phyloP scores from a whole-genome alignment of 2,329 filamentous ascomycete species.

The Microsporum ferrugineum region DNA sequence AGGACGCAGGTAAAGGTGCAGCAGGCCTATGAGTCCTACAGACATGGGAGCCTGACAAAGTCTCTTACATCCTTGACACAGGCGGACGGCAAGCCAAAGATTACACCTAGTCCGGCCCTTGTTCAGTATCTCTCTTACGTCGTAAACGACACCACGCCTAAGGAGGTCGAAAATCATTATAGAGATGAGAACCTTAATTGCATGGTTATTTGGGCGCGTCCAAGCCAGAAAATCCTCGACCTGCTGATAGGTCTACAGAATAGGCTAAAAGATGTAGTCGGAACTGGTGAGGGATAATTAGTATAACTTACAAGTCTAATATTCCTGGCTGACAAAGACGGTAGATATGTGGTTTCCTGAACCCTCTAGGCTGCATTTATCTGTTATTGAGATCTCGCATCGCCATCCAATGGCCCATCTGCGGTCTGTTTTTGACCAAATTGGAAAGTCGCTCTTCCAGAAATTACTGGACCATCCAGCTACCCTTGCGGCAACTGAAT shows the following conservation, averaged over 20 bases:
- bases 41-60: conserved; percentile 5
- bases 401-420: conserved; percentile 9
- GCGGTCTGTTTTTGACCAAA: conserved; percentile 2
- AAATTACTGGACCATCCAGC: conserved; percentile 8
- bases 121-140: conserved; percentile 3
- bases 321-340: neutral
- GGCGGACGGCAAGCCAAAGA: neutral
- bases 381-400: conserved; percentile 9
- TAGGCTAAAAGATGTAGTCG: conserved; percentile 1
- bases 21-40: conserved; percentile 8
- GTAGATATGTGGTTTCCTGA: conserved; percentile 11
- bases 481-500: neutral
- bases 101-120: conserved; percentile 8
- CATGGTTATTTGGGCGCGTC: conserved; percentile 10
- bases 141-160: neutral
- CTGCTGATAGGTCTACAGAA: conserved; percentile 6
- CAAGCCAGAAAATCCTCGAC: conserved; percentile 3
- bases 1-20: conserved; percentile 5
- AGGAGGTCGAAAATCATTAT: neutral
- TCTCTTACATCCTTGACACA: conserved; percentile 1
- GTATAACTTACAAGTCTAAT: neutral
- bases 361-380: conserved; percentile 6
- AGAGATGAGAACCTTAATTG: conserved; percentile 4
- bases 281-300: conserved; percentile 1
- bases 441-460: conserved; percentile 2